Evolutionary conservation across 2,329 filamentous ascomycete species (phyloP), one percentile per base, ranked within the genome.

Genomic region (Tolypocladium sp.): DNA sequence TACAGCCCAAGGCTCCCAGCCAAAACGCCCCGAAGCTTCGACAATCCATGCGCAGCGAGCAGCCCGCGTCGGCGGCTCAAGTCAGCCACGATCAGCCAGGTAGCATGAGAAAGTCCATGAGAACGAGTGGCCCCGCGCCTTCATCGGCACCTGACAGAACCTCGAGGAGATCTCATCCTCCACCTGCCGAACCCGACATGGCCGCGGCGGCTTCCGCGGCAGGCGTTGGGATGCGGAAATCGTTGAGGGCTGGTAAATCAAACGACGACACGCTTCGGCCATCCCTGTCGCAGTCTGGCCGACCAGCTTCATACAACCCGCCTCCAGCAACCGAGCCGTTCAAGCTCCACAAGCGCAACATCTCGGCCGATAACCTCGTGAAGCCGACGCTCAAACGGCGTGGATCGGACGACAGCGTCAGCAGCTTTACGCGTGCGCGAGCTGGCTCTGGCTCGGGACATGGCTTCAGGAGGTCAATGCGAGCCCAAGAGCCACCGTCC

Each of bases 351-450:
- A 67, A 65, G 30, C 66, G 65, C 9, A 68, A 66, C 27, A 62
- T 64, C 12, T 68, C 69, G 6, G 64, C 64, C 20, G 68, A 72
- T 20, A 61, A 64, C 41, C 58, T 61, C 9, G 51, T 66, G 40
- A 71, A 69, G 51, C 67, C 77, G 15, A 65, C 67, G 6, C 71
- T 84, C 10, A 74, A 76, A 59, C 81, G 86, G 2, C 81, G 77
- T 12, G 78, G 76, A 22, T 89, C 87, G 0, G 84, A 86, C 64
- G 86, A 82, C 35, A 91, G 88, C 66, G 87, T 90, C 52, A 96
- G 90, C 73, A 96, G 91, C 70, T 96, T 96, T 76, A 88, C 84
- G 68, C 87, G 90, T 35, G 73, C 77, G 51, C 81, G 82, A 61
- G 74, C 80, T 42, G 69, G 75, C 57, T 69, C 71, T 7, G 73